Base-by-base conservation (phyloP, 495 filamentous ascomycete genomes). In the Glutinoglossum americanum region DNA sequence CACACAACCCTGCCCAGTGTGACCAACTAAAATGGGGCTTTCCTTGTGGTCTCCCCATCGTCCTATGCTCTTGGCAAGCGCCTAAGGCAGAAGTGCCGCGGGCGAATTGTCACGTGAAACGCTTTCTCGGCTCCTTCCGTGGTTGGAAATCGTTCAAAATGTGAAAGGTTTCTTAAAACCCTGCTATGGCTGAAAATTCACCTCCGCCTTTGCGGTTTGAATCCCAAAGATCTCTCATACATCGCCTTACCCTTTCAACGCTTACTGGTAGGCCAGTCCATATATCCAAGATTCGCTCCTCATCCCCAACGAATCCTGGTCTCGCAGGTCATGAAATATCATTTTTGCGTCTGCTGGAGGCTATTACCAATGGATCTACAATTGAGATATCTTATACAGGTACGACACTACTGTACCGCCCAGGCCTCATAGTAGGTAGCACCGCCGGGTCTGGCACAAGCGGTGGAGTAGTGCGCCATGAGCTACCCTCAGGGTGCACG, bases 381-480 rank as follows among this genome's bases (percentile, higher is more conserved):
- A 85, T 96, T 72, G 87, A 95, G 65, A 93, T 99, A 62, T 92
- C 87, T 17, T 87, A 93, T 69, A 95, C 87, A 10, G 92, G 93
- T 61, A 97, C 92, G 0, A 87, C 85, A 15, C 74, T 97, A 48
- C 80, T 88, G 35, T 97, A 92, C 72, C 81, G 83, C 53, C 93
- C 93, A 0, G 93, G 93, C 28, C 73, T 99, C 6, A 89, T 99
- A 61, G 89, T 84, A 1, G 93, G 89, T 51, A 81, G 78, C 49
- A 73, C 80, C 11, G 69, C 80, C 1, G 84, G 85, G 37, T 69
- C 73, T 21, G 83, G 82, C 60, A 80, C 83, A 25, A 74, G 72
- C 58, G 80, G 80, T 60, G 84, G 89, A 56, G 76, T 87, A 56
- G 76, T 95, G 64, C 74, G 73, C 55, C 88, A 94, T 71, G 80